phyloP scores from a whole-genome alignment of 495 filamentous ascomycete species.

The Schizothecium vesticola region DNA sequence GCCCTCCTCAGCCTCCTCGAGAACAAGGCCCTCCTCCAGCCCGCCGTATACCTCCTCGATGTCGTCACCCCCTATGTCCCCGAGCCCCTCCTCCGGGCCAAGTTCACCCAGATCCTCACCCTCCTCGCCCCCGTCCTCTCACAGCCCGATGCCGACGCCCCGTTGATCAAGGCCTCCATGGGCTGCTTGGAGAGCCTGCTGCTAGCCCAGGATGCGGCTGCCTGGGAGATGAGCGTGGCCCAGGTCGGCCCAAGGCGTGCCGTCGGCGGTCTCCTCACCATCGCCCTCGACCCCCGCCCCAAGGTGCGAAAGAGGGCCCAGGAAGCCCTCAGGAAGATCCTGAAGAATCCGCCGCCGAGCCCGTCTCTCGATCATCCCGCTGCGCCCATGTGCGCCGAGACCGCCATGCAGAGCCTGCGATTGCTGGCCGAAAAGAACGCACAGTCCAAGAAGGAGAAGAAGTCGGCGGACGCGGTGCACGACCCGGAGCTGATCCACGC shows the following conservation, averaged over 20 bases:
- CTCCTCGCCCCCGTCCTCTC: constrained; percentile 78
- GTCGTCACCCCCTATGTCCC: constrained; percentile 78
- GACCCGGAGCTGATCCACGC: constrained; percentile 86
- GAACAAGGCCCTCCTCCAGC: constrained; percentile 79
- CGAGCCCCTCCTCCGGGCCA: constrained; percentile 76
- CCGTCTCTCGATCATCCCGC: constrained; percentile 90
- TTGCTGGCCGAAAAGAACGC: constrained; percentile 58
- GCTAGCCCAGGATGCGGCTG: constrained; percentile 75
- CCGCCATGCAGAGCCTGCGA: constrained; percentile 68
- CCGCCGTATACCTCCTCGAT: constrained; percentile 94
- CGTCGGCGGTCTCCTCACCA: constrained; percentile 74
- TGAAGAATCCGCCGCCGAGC: constrained; percentile 78
- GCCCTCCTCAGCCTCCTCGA: constrained; percentile 85
- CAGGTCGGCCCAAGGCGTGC: constrained; percentile 85
- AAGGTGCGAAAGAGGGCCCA: constrained; percentile 94
- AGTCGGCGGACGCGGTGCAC: constrained; percentile 53
- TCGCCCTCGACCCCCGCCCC: constrained; percentile 82
- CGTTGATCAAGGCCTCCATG: constrained; percentile 80
- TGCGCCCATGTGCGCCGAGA: constrained; percentile 91
- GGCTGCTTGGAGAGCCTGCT: constrained; percentile 86
- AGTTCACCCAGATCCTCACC: constrained; percentile 88
- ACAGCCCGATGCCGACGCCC: constrained; percentile 77
- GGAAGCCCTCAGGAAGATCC: constrained; percentile 77
- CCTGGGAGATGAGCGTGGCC: constrained; percentile 80
- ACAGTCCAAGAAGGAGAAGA: constrained; percentile 60